Base-by-base conservation (phyloP, 1,284 basidiomycete species). In the Ceratobasidium sp. region DNA sequence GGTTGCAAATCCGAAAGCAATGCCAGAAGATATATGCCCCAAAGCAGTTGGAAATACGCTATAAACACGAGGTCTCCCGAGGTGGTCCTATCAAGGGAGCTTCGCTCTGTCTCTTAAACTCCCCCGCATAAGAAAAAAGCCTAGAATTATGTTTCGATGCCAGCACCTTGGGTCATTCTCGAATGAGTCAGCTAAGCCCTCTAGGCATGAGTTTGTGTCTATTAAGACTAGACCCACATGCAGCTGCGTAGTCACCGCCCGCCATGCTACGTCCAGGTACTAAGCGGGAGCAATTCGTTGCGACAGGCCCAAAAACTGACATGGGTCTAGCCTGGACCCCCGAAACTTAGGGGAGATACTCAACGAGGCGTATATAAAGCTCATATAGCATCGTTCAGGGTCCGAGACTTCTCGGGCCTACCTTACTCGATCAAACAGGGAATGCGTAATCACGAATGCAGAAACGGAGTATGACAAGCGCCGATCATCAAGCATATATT, bases 11-110 rank as follows among this genome's bases (percentile, higher is more conserved):
- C 39, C 39, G 61, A 64, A 39, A 64, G 61, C 23, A 42, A 42
- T 45, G 39, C 61, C 26, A 47, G 61, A 64, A 17, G 61, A 64
- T 64, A 28, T 64, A 64, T 64, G 61, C 28, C 61, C 8, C 39
- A 64, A 45, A 64, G 61, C 0, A 64, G 39, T 15, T 64, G 39
- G 61, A 64, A 64, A 64, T 63, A 26, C n/a, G 26, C 58, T 64
- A 45, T 42, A 45, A 64, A 45, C 61, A 64, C 61, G 61, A 45
- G 61, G 61, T 64, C 3, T 45, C 28, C 37, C 42, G 39, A 35
- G 39, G 61, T 13, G 23, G 37, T 64, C 39, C 61, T 45, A 45
- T 64, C 61, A 64, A 64, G 39, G 39, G 39, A 26, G 39, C 39
- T 39, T 39, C n/a, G 42, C 61, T 45, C 28, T 45, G 61, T 45